Evolutionary conservation across 2,329 filamentous ascomycete genomes (phyloP).

Genomic region (Ascochyta clinopodiicola): DNA sequence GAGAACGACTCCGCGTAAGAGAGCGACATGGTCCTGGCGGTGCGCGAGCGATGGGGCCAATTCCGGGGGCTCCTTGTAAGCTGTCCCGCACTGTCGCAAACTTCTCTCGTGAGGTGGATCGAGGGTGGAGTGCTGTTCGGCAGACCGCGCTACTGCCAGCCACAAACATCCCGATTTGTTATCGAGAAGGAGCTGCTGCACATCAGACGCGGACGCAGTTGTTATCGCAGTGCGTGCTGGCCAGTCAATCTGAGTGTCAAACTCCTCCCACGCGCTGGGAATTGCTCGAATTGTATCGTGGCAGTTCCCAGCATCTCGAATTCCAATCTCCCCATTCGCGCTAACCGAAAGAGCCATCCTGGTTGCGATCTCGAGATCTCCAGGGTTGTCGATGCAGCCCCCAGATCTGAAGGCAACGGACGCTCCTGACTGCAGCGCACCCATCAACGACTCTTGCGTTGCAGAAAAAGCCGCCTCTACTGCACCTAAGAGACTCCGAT

Average conservation of each 20-base stretch:
- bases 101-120: constrained; percentile 19
- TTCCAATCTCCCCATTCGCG: background rate
- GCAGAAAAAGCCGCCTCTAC: no score
- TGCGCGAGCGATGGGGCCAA: constrained; percentile 12
- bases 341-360: constrained; percentile 4
- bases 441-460: background rate
- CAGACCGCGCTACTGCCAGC: constrained; percentile 13
- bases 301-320: background rate
- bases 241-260: background rate
- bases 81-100: constrained; percentile 10
- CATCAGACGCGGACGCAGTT: background rate
- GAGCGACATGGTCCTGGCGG: constrained; percentile 10
- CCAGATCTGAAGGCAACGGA: constrained; percentile 3
- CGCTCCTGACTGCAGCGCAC: background rate
- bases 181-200: constrained; percentile 5
- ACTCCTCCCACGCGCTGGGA: background rate
- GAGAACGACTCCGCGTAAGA: constrained; percentile 14
- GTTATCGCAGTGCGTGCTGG: background rate
- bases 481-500: no score
- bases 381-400: background rate
- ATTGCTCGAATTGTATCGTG: no score
- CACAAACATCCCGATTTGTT: constrained; percentile 11
- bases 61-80: constrained; percentile 16
- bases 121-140: constrained; percentile 14
- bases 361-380: constrained; percentile 13